These are phyloP conservation scores for Pterocarpus santalinus DNA, from an alignment of 306 rosid species.

Conservation along the genomic window DNA sequence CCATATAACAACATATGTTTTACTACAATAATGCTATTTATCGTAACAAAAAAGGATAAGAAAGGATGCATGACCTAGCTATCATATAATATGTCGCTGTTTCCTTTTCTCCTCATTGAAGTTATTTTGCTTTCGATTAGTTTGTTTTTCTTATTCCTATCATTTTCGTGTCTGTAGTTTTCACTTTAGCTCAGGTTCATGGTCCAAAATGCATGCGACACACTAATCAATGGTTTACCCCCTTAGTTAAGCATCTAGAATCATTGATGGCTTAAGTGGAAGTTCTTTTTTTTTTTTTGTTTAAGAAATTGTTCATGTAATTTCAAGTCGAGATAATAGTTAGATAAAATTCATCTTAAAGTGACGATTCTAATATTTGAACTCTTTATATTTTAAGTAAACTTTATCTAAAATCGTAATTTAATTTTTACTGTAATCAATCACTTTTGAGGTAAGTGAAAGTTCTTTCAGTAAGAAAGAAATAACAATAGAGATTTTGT, in stretches of 20 bases:
- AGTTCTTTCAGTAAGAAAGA: too few species aligned
- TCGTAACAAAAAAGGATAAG: neutral
- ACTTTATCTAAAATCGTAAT: too few species aligned
- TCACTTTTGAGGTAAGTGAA: too few species aligned
- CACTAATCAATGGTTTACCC: neutral
- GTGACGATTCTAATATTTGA: too few species aligned
- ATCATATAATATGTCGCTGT: neutral
- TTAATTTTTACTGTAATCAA: too few species aligned
- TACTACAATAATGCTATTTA: neutral
- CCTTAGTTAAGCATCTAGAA: too few species aligned
- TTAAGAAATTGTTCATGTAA: too few species aligned
- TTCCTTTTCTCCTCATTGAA: neutral
- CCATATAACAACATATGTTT: neutral
- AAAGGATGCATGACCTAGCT: neutral
- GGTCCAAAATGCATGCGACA: neutral
- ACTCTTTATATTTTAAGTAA: too few species aligned
- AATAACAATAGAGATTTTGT: too few species aligned
- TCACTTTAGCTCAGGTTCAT: too few species aligned
- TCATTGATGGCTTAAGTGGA: neutral
- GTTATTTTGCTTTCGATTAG: neutral
- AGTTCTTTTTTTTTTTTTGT: too few species aligned
- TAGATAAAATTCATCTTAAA: too few species aligned
- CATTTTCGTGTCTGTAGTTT: neutral
- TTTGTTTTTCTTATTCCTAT: neutral
- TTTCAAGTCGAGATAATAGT: neutral